Evolutionary conservation across 768 basidiomycete genomes (phyloP), one percentile per base, ranked within the genome.

Genomic region (Boletus patriciae): DNA sequence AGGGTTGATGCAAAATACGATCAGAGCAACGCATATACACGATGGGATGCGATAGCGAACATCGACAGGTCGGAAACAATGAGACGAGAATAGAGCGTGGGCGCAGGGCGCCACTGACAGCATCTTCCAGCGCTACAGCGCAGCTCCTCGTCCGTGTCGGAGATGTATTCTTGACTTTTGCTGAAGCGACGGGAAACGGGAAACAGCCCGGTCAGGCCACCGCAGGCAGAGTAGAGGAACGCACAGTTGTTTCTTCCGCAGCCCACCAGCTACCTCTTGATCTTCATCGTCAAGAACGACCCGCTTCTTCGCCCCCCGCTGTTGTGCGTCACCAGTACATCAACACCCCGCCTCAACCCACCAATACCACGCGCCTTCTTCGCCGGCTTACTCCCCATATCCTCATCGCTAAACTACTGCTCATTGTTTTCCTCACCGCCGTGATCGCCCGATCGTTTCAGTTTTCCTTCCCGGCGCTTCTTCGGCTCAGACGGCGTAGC

Each of bases 121-220:
- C 29, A 36, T 44, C 34, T 13, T 12, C 36, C 10, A 41, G 23
- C 23, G 4, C 13, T 36, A 25, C 46, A 11, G 18, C 27, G n/a
- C 38, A 33, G 44, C 78, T 90, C 89, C 29, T 91, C 92, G 68
- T 94, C 93, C 3, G 91, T 92, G 68, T 94, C 92, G 8, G 88
- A 88, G 47, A 96, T 83, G 71, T 85, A 81, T 64, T 87, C 93
- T 72, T 92, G 93, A 66, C 90, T 94, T 79, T 94, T 95, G 68
- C 93, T 94, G 49, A 59, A 21, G 19, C 38, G 44, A 31, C 37
- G 12, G 57, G 42, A 60, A 29, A 37, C 42, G n/a, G 25, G 10
- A 59, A 48, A 58, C 42, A 49, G 42, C 52, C 31, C 50, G 12
- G 19, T 12, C 18, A 36, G 10, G 18, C 18, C 4, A 31, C 29